Evolutionary conservation across 2,329 filamentous ascomycete species (phyloP).

Genomic region (Colletotrichum trifolii): DNA sequence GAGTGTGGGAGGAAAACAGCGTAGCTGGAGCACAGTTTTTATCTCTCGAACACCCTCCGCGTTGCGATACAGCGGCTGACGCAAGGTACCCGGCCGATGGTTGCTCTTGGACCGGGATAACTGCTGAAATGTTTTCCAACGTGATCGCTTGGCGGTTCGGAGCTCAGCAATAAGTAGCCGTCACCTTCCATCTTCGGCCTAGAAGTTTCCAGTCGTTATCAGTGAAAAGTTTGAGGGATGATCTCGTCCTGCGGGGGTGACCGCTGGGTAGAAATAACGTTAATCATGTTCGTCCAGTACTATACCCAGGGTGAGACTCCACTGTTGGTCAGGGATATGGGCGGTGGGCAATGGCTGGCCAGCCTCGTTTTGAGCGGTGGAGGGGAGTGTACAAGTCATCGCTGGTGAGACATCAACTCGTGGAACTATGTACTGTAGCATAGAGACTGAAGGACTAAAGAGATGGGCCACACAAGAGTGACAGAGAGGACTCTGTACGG

Average conservation of each 20-base stretch:
- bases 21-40: too few species aligned
- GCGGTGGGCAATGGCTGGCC: background rate
- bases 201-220: slow-evolving; percentile 21
- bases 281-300: slow-evolving; percentile 13
- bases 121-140: too few species aligned
- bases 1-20: too few species aligned
- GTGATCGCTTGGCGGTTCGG: slow-evolving; percentile 9
- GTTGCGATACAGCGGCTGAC: too few species aligned
- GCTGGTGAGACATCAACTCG: background rate
- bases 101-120: too few species aligned
- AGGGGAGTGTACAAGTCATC: background rate
- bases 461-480: background rate
- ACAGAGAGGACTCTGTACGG: background rate
- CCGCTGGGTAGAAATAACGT: slow-evolving; percentile 27
- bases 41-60: too few species aligned
- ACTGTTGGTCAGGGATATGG: slow-evolving; percentile 9
- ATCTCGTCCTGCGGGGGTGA: background rate
- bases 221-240: slow-evolving; percentile 1
- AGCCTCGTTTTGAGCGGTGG: background rate
- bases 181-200: slow-evolving; percentile 31
- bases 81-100: too few species aligned
- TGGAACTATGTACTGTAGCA: slow-evolving; percentile 8
- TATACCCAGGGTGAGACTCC: background rate
- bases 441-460: slow-evolving; percentile 21
- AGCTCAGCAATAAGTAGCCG: slow-evolving; percentile 1